These are phyloP conservation scores for Myxozyma vanderwaltii DNA, from an alignment of 805 yeast species.

Conservation along the genomic window DNA sequence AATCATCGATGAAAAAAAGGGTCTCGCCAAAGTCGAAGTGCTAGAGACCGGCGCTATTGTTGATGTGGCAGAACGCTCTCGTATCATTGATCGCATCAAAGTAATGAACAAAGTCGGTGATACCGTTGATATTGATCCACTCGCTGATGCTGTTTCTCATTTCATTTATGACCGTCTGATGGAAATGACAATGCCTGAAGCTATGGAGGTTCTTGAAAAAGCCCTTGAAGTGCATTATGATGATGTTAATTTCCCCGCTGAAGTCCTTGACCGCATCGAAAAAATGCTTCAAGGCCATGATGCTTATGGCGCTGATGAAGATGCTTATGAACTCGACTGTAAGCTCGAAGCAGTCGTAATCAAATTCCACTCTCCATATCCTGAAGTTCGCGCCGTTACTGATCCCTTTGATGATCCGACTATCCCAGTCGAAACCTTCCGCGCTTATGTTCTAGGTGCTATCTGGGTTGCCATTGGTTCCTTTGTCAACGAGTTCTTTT, in stretches of 20 bases:
- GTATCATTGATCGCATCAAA: conserved; percentile 18
- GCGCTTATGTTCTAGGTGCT: conserved; percentile 56
- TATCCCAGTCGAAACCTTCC: conserved; percentile 52
- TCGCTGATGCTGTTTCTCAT: conserved; percentile 38
- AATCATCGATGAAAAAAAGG: background rate
- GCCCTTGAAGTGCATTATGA: conserved; percentile 45
- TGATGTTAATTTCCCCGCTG: conserved; percentile 50
- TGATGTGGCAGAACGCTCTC: conserved; percentile 6
- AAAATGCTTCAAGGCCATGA: conserved; percentile 15
- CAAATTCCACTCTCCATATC: conserved; percentile 49
- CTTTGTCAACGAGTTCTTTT: conserved; percentile 61
- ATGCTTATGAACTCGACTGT: conserved; percentile 18
- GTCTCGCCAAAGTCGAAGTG: background rate
- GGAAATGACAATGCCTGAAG: conserved; percentile 43
- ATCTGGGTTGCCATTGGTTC: conserved; percentile 60
- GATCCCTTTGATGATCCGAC: conserved; percentile 57
- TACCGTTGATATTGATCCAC: conserved; percentile 15
- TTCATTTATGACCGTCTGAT: conserved; percentile 48
- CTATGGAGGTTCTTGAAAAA: conserved; percentile 43
- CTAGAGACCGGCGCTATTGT: background rate
- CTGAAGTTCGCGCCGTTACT: conserved; percentile 66
- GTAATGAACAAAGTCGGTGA: conserved; percentile 23
- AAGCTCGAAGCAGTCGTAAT: conserved; percentile 32
- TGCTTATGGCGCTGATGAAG: conserved; percentile 18
- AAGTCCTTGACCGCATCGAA: conserved; percentile 42